These are phyloP conservation scores for Trypanosoma scelopori DNA, from an alignment of 208 protist species.

Conservation along the genomic window DNA sequence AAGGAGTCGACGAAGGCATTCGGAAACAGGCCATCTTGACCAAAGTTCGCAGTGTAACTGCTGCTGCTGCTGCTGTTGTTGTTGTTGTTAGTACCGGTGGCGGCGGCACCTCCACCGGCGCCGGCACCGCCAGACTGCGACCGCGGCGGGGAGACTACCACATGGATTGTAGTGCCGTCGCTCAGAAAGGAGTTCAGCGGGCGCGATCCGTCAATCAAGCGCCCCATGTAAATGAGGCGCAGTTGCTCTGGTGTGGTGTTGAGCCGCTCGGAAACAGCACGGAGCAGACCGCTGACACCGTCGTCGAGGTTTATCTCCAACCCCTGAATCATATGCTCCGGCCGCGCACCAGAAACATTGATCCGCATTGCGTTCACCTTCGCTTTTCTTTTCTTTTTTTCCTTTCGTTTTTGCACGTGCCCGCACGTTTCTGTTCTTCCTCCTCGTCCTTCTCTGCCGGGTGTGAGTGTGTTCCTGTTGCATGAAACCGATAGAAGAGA, in stretches of 20 bases:
- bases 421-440: slow-evolving; percentile 14
- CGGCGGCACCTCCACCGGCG: not conserved
- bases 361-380: slow-evolving; percentile 35
- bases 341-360: slow-evolving; percentile 33
- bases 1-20: not conserved
- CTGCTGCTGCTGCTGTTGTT: slow-evolving; percentile 15
- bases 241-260: slow-evolving; percentile 26
- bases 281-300: slow-evolving; percentile 47
- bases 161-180: slow-evolving; percentile 27
- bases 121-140: not conserved
- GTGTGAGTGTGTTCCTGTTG: slow-evolving; percentile 20
- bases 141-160: slow-evolving; percentile 8
- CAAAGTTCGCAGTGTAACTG: slow-evolving; percentile 4
- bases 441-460: too few species aligned
- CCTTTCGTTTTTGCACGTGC: slow-evolving; percentile 4
- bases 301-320: slow-evolving; percentile 40
- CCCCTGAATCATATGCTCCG: slow-evolving; percentile 47
- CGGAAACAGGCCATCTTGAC: not conserved
- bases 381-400: slow-evolving; percentile 22
- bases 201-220: slow-evolving; percentile 28
- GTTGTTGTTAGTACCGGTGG: not conserved
- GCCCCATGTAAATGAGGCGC: slow-evolving; percentile 31
- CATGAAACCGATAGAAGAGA: not conserved
- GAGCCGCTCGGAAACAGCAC: slow-evolving; percentile 31
- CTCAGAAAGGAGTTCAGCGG: slow-evolving; percentile 31